Conservation (phyloP, 495 filamentous ascomycete genomes). For the Penicillium ucsense region DNA sequence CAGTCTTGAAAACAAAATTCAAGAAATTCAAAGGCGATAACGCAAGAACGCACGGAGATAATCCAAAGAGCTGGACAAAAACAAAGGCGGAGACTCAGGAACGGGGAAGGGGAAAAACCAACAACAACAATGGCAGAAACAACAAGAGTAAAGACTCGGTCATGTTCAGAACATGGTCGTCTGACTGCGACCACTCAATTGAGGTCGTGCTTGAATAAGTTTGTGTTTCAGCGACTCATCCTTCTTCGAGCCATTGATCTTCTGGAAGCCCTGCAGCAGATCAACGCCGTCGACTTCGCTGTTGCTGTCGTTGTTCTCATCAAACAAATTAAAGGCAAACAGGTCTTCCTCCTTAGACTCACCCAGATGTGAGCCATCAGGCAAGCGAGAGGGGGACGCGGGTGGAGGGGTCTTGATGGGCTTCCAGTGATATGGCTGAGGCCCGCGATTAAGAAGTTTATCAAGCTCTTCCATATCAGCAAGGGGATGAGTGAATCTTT, state of each 20-base stretch:
- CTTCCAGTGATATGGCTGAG: slow-evolving; percentile 35
- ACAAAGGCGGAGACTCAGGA: no score
- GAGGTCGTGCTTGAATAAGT: slow-evolving; percentile 27
- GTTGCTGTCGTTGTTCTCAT: slow-evolving; percentile 41
- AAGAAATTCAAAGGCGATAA: no score
- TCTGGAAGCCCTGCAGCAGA: slow-evolving; percentile 81
- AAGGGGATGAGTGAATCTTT: no score
- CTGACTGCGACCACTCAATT: slow-evolving; percentile 30
- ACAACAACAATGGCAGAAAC: no score
- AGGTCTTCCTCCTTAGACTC: slow-evolving; percentile 50
- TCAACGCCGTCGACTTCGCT: slow-evolving; percentile 64
- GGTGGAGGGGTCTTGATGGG: no score
- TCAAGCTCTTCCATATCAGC: no score
- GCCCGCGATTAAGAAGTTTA: no score
- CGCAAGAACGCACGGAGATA: no score
- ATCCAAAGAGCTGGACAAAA: no score
- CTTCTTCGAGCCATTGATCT: slow-evolving; percentile 56
- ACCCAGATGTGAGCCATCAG: slow-evolving; percentile 46
- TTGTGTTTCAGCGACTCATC: slow-evolving; percentile 21
- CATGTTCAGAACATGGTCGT: slow-evolving; percentile 32
- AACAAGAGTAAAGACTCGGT: no score
- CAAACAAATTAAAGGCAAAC: slow-evolving; percentile 49
- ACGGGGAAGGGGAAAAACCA: no score
- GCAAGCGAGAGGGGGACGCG: slow-evolving; percentile 30
- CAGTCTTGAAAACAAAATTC: no score